Evolutionary conservation across 2,329 filamentous ascomycete species (phyloP).

Genomic region (Chalaropsis ovoidea): DNA sequence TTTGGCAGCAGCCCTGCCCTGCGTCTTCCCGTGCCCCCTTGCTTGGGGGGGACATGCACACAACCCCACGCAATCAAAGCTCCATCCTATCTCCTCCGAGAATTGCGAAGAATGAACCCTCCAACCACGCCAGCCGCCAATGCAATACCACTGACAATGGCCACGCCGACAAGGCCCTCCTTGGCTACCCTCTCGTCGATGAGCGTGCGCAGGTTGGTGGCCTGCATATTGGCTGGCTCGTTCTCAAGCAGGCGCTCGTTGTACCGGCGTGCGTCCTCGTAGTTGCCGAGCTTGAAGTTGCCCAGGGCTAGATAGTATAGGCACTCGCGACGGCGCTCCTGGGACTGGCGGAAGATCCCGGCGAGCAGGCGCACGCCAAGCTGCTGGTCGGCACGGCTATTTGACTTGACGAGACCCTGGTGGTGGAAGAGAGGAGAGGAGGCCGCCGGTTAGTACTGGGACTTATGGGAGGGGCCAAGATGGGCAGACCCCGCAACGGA

Average conservation of each 20-base stretch:
- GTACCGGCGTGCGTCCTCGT: conserved; percentile 85
- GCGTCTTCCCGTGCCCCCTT: not conserved
- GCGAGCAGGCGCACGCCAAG: conserved; percentile 86
- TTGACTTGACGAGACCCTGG: conserved; percentile 91
- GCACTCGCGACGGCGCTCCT: conserved; percentile 90
- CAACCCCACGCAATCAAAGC: not conserved
- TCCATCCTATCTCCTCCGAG: conserved; percentile 45
- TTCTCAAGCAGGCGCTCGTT: conserved; percentile 87
- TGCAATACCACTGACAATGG: conserved; percentile 86
- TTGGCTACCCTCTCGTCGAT: conserved; percentile 95
- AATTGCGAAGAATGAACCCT: conserved; percentile 71
- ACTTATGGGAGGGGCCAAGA: not conserved
- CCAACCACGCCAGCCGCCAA: conserved; percentile 90
- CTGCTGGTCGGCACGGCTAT: conserved; percentile 74
- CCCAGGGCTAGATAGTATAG: conserved; percentile 96
- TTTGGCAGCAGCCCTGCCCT: too few species aligned
- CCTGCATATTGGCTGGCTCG: conserved; percentile 85
- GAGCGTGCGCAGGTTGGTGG: conserved; percentile 69
- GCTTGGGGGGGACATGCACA: not conserved
- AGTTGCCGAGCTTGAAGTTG: conserved; percentile 98
- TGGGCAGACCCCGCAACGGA: not conserved
- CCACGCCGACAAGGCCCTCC: conserved; percentile 87
- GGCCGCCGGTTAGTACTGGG: not conserved
- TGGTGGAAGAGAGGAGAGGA: not conserved
- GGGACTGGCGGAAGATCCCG: conserved; percentile 89